These are phyloP conservation scores for Aureobasidium vineae DNA, from an alignment of 2,329 filamentous ascomycete genomes.

Conservation along the genomic window DNA sequence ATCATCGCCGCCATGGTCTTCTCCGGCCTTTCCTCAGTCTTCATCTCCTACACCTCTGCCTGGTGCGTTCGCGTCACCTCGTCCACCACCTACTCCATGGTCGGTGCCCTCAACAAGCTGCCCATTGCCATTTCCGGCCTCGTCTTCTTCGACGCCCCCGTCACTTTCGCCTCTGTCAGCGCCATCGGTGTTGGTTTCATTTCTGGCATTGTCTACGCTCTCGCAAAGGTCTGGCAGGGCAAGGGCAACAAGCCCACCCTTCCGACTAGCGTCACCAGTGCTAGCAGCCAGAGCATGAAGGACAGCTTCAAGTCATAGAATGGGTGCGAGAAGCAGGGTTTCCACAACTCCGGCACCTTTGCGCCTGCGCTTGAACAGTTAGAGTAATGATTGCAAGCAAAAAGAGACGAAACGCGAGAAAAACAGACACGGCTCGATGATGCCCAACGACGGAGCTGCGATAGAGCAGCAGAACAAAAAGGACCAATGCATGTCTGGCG, in stretches of 20 bases:
- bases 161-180: conserved; percentile 86
- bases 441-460: background rate
- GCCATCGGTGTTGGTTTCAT: conserved; percentile 91
- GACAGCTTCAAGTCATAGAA: conserved; percentile 71
- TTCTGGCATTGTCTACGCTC: conserved; percentile 85
- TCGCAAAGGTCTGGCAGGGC: conserved; percentile 69
- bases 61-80: conserved; percentile 98
- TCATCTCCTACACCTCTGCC: conserved; percentile 99
- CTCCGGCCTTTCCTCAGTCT: conserved; percentile 88
- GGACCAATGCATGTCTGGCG: conserved; percentile 16
- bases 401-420: background rate
- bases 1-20: conserved; percentile 88
- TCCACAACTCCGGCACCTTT: background rate
- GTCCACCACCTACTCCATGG: conserved; percentile 98
- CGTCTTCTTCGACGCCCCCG: conserved; percentile 91
- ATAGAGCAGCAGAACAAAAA: conserved; percentile 1
- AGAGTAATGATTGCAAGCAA: background rate
- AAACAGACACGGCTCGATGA: background rate
- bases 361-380: background rate
- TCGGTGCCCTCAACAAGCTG: conserved; percentile 95
- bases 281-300: conserved; percentile 85
- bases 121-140: conserved; percentile 90
- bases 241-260: conserved; percentile 55
- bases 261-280: conserved; percentile 63
- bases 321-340: background rate